Conservation (phyloP, 257 asterid genomes). For the Ballota nigra region DNA sequence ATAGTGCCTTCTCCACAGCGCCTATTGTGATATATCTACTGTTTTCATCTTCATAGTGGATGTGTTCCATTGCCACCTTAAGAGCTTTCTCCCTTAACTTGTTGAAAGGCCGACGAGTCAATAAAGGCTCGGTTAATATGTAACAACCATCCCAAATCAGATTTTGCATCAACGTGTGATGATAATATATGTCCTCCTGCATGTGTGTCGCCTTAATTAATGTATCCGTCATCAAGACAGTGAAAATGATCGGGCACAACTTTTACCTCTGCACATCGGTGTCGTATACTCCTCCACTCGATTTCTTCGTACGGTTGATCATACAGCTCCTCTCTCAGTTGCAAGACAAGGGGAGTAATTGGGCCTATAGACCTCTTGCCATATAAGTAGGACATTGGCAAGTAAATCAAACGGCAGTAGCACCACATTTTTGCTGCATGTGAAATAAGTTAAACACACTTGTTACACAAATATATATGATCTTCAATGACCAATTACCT, state of each 20-base stretch:
- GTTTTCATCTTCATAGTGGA: conserved; percentile 69
- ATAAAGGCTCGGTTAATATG: conserved; percentile 44
- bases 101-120: conserved; percentile 60
- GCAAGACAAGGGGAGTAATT: conserved; percentile 51
- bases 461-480: too few species aligned
- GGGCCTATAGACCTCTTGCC: conserved; percentile 30
- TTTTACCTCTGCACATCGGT: conserved; percentile 54
- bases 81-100: conserved; percentile 53
- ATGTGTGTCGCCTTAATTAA: too few species aligned
- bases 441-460: too few species aligned
- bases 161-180: conserved; percentile 58
- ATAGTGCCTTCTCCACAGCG: conserved; percentile 61
- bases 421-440: conserved; percentile 51
- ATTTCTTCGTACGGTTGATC: conserved; percentile 49
- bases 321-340: conserved; percentile 53
- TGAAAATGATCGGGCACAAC: too few species aligned
- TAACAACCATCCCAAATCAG: conserved; percentile 55
- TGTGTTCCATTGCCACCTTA: conserved; percentile 55
- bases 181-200: conserved; percentile 69
- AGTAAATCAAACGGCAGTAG: conserved; percentile 58
- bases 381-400: conserved; percentile 62
- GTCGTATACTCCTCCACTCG: conserved; percentile 50
- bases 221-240: too few species aligned
- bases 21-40: conserved; percentile 72
- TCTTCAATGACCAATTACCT: too few species aligned